A percentile compares a stretch with the other conserved stretches of the same genome.
These are phyloP conservation scores for Haberlea rhodopensis DNA, from an alignment of 257 asterid genomes.

Conservation along the genomic window DNA sequence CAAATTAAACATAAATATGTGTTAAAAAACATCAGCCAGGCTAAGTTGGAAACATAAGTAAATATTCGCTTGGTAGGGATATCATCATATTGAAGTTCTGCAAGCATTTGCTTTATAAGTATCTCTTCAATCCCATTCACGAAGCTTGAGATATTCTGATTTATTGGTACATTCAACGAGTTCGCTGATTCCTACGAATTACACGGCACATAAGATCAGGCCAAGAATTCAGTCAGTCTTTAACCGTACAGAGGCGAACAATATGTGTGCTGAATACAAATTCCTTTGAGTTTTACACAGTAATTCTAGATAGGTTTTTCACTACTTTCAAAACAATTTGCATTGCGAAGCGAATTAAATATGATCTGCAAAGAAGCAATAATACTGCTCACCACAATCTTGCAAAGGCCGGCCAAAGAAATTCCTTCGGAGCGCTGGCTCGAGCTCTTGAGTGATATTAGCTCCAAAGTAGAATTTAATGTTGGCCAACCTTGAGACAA, in stretches of 20 bases:
- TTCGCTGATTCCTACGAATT: slow-evolving; percentile 58
- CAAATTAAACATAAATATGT: not conserved
- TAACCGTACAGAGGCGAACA: not conserved
- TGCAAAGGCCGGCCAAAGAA: slow-evolving; percentile 68
- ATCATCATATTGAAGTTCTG: slow-evolving; percentile 33
- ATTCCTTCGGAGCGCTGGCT: slow-evolving; percentile 55
- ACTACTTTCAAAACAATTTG: not conserved
- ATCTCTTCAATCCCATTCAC: slow-evolving; percentile 59
- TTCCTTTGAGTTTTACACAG: too few relatives aligned
- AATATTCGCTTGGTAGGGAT: slow-evolving; percentile 12
- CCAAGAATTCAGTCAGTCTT: not conserved
- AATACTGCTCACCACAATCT: slow-evolving; percentile 62
- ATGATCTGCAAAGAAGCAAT: slow-evolving; percentile 11
- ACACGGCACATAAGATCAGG: slow-evolving; percentile 15
- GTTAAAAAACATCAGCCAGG: too few relatives aligned
- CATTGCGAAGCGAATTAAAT: not conserved
- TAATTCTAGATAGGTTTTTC: not conserved
- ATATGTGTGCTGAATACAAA: not conserved
- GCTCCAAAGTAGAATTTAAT: slow-evolving; percentile 49
- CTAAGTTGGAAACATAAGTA: not conserved
- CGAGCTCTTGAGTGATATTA: slow-evolving; percentile 67
- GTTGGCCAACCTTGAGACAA: slow-evolving; percentile 92
- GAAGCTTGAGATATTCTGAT: slow-evolving; percentile 54
- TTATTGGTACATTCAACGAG: slow-evolving; percentile 38
- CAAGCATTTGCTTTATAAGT: slow-evolving; percentile 56